Conservation (phyloP, 2,329 filamentous ascomycete species). For the Talaromyces atroroseus region DNA sequence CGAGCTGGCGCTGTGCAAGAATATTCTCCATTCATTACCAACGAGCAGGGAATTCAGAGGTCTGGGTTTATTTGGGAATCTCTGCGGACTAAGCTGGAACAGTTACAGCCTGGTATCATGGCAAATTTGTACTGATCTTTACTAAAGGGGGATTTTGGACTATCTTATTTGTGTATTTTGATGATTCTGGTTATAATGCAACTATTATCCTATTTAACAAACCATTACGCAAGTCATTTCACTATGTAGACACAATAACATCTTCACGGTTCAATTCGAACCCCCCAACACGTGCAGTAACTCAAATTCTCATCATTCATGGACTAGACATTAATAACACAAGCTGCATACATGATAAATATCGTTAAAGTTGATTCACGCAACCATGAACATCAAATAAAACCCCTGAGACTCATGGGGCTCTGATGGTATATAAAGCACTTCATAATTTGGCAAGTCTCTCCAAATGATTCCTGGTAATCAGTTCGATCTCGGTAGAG, state of each 20-base stretch:
- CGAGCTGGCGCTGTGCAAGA: neutral
- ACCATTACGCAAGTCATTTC: no score
- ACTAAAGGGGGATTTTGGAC: neutral
- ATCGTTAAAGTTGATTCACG: neutral
- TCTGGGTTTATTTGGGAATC: neutral
- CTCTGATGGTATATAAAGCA: neutral
- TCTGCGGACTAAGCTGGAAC: neutral
- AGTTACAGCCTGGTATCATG: neutral
- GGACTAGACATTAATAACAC: conserved; percentile 10
- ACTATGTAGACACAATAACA: neutral
- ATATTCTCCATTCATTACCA: neutral
- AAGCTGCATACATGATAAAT: neutral
- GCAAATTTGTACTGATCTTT: neutral
- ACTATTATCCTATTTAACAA: no score
- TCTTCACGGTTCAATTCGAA: neutral
- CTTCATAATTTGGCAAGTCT: conserved; percentile 1
- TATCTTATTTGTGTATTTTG: neutral
- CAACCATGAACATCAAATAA: neutral
- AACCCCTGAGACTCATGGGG: neutral
- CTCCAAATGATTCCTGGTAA: conserved; percentile 10
- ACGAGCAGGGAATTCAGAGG: neutral
- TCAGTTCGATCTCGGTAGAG: conserved; percentile 5
- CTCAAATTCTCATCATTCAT: conserved; percentile 8
- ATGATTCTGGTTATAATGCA: neutral
- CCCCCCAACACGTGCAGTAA: neutral